Evolutionary conservation across 768 basidiomycete genomes (phyloP).

Genomic region (Amanita thiersii): DNA sequence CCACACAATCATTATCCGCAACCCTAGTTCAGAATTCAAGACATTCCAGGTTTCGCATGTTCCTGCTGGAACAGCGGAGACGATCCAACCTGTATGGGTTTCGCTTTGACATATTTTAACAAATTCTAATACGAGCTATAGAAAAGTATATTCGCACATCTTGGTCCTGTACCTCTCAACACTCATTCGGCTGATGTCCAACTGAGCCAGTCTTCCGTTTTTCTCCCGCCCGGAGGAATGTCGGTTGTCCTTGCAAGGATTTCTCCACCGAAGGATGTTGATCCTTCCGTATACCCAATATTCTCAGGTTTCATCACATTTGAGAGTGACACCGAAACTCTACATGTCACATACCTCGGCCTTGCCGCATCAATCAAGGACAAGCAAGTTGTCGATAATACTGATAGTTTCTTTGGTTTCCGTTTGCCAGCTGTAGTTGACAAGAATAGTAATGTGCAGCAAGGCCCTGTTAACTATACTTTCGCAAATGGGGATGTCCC

Average conservation of each 20-base stretch:
- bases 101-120: neutral
- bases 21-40: slow-evolving; percentile 29
- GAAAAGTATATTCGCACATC: slow-evolving; percentile 25
- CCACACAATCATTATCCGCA: slow-evolving; percentile 36
- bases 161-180: slow-evolving; percentile 38
- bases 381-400: slow-evolving; percentile 37
- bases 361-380: slow-evolving; percentile 26
- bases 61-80: slow-evolving; percentile 37
- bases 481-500: slow-evolving; percentile 36
- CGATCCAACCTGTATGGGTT: slow-evolving; percentile 23
- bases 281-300: slow-evolving; percentile 41
- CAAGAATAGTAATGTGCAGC: slow-evolving; percentile 30
- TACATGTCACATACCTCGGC: slow-evolving; percentile 35
- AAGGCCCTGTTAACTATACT: slow-evolving; percentile 34
- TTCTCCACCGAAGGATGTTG: slow-evolving; percentile 29
- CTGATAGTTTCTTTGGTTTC: slow-evolving; percentile 37
- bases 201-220: slow-evolving; percentile 31
- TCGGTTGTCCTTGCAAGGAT: slow-evolving; percentile 31
- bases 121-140: slow-evolving; percentile 8
- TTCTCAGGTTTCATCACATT: slow-evolving; percentile 46
- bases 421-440: slow-evolving; percentile 34
- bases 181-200: slow-evolving; percentile 31
- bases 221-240: slow-evolving; percentile 27
- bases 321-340: slow-evolving; percentile 22
- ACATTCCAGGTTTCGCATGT: slow-evolving; percentile 34